Percentiles rank a stretch among this genome's conserved stretches.
Conservation (phyloP, 2,329 filamentous ascomycete genomes). For the Exophiala xenobiotica region DNA sequence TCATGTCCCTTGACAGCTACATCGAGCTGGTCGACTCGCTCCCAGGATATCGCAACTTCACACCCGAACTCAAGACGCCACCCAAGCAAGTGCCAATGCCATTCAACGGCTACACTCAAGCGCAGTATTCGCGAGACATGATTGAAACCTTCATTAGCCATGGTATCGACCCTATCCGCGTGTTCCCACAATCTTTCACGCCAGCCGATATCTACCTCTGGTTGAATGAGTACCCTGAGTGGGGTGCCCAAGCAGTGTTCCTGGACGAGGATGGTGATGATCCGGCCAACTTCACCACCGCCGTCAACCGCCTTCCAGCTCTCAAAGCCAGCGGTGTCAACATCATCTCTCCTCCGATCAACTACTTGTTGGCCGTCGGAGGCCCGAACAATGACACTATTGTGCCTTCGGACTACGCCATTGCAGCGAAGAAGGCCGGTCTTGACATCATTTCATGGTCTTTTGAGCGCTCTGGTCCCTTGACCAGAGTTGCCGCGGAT, state of each 20-base stretch:
- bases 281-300: constrained; percentile 51
- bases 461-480: constrained; percentile 64
- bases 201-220: constrained; percentile 66
- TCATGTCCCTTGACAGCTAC: constrained; percentile 62
- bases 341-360: constrained; percentile 63
- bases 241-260: constrained; percentile 62
- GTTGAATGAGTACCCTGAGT: constrained; percentile 61
- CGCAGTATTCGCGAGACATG: constrained; percentile 64
- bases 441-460: constrained; percentile 68
- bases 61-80: constrained; percentile 66
- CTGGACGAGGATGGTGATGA: constrained; percentile 63
- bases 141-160: constrained; percentile 59
- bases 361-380: constrained; percentile 58
- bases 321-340: constrained; percentile 60
- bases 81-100: constrained; percentile 65
- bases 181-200: constrained; percentile 67
- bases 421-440: constrained; percentile 58
- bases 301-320: constrained; percentile 56
- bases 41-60: constrained; percentile 58
- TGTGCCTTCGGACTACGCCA: constrained; percentile 63
- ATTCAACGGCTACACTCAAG: constrained; percentile 65
- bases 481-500: constrained; percentile 50
- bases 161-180: constrained; percentile 53
- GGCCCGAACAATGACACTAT: constrained; percentile 51
- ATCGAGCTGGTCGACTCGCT: constrained; percentile 59